Base-by-base conservation (phyloP, 208 protist genomes). In the Trypanosoma lewisi region DNA sequence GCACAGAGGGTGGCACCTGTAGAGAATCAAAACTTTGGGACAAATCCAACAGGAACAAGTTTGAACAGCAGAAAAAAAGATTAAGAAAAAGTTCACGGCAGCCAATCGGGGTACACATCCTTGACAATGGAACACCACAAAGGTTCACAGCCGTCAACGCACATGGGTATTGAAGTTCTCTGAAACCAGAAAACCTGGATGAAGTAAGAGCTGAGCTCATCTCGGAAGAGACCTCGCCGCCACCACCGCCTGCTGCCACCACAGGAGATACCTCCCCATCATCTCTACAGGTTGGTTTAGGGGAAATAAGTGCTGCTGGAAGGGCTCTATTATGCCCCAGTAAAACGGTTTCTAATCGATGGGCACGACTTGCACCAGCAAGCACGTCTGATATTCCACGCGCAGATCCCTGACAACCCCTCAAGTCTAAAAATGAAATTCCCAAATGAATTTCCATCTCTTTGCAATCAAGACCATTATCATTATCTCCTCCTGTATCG, bases 71-170 rank as follows among this genome's bases (percentile, higher is more conserved):
- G 62, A 89, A 88, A 56, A 93, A 85, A 30, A 89, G 44, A 61
- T 87, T 89, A 16, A 87, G 69, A 55, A 93, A 77, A 62, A 93
- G 61, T 51, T 88, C 81, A 21, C 83, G 80, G 55, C 78, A 86
- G 17, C 82, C 81, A 23, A 75, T 57, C 17, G 83, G 79, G 17
- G 74, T 80, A 65, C 83, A 88, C 2, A 76, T 45, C 37, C 77
- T 78, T 23, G 77, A 80, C 8, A 93, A 69, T 41, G 83, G 79
- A n/a, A 90, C 75, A 49, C 74, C 56, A 44, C 75, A 53, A 31
- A 90, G 56, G 16, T 73, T 73, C 36, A 93, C 30, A 41, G 55
- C 73, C 19, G 50, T 45, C 23, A 93, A 52, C 16, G 67, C 62
- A 48, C 69, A 76, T 21, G 78, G 69, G 17, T 77, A 51, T 9